Evolutionary conservation across 352 stramenopile genomes (phyloP).

Genomic region (Globisporangium nunn): DNA sequence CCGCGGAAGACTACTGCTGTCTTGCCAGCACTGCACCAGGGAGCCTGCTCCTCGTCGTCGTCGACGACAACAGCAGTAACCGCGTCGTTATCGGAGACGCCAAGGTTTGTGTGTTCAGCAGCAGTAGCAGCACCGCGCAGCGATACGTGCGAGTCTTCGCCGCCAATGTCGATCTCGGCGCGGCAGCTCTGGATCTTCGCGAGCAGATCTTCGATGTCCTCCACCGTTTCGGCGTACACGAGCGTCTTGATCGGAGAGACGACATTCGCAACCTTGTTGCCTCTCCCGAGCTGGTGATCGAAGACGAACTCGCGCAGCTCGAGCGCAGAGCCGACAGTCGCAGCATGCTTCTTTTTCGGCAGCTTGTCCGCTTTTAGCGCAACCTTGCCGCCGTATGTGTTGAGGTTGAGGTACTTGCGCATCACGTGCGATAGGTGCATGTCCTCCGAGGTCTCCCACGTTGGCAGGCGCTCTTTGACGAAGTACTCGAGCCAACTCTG

Average conservation of each 20-base stretch:
- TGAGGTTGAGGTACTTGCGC: conserved; percentile 59
- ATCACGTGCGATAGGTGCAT: conserved; percentile 61
- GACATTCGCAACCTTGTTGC: conserved; percentile 51
- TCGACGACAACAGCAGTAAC: neutral
- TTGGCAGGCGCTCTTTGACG: conserved; percentile 40
- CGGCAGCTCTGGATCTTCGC: conserved; percentile 26
- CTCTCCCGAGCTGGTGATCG: conserved; percentile 46
- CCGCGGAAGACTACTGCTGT: conserved; percentile 51
- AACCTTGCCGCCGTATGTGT: conserved; percentile 48
- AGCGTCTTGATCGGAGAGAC: conserved; percentile 37
- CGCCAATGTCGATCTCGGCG: neutral
- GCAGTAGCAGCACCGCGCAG: neutral
- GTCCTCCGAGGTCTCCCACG: conserved; percentile 46
- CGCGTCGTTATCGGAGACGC: neutral
- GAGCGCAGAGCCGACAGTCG: conserved; percentile 37
- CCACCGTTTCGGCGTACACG: conserved; percentile 41
- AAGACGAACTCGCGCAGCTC: conserved; percentile 53
- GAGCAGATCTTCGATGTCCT: conserved; percentile 35
- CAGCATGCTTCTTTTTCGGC: conserved; percentile 30
- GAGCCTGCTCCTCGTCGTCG: conserved; percentile 3
- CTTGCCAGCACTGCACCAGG: conserved; percentile 35
- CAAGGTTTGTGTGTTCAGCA: neutral
- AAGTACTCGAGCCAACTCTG: conserved; percentile 64
- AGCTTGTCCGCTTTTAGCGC: conserved; percentile 21
- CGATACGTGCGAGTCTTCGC: neutral